A percentile compares a stretch with the other conserved stretches of the same genome.
These are phyloP conservation scores for Citrus maxima DNA, from an alignment of 345 rosid genomes.

Conservation along the genomic window DNA sequence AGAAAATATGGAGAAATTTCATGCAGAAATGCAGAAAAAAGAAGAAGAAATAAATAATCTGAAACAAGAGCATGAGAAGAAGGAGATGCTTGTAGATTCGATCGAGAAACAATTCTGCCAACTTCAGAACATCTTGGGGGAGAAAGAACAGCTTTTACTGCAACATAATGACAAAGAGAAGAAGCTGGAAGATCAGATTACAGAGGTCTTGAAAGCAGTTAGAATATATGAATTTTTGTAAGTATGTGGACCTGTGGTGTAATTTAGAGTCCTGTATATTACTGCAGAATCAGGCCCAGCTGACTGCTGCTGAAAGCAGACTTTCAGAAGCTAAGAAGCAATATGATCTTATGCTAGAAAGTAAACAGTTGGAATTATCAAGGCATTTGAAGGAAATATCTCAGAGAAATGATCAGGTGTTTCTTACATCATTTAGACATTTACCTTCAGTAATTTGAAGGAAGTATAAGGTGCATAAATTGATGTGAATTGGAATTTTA, in stretches of 20 bases:
- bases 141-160: slow-evolving; percentile 61
- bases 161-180: slow-evolving; percentile 51
- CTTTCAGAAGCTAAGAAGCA: slow-evolving; percentile 71
- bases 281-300: slow-evolving; percentile 60
- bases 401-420: slow-evolving; percentile 88
- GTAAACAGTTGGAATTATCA: slow-evolving; percentile 76
- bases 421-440: slow-evolving; percentile 17
- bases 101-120: slow-evolving; percentile 54
- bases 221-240: slow-evolving; percentile 1
- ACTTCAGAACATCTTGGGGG: slow-evolving; percentile 51
- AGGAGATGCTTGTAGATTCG: slow-evolving; percentile 41
- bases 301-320: slow-evolving; percentile 61
- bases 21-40: slow-evolving; percentile 47
- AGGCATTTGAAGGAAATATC: slow-evolving; percentile 89
- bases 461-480: background rate
- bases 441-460: slow-evolving; percentile 5
- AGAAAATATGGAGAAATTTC: slow-evolving; percentile 46
- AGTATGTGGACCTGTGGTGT: slow-evolving; percentile 5
- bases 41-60: slow-evolving; percentile 44
- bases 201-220: slow-evolving; percentile 44
- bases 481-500: slow-evolving; percentile 18
- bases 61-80: slow-evolving; percentile 46
- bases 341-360: slow-evolving; percentile 73
- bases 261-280: slow-evolving; percentile 16
- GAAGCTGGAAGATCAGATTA: slow-evolving; percentile 57